These are phyloP conservation scores for Camillea tinctor DNA, from an alignment of 2,329 filamentous ascomycete genomes.

Conservation along the genomic window DNA sequence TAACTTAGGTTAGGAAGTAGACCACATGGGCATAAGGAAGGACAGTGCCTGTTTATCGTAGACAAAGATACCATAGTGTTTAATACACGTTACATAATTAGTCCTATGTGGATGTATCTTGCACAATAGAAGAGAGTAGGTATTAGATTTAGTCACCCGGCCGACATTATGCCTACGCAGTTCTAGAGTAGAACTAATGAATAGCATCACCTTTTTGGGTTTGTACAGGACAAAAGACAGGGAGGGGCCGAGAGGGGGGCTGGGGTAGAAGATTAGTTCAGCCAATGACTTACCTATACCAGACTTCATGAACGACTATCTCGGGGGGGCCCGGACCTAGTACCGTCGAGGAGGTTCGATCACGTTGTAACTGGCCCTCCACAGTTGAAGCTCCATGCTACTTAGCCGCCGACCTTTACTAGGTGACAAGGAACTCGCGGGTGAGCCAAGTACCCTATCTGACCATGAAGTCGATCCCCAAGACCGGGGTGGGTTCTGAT, in stretches of 20 bases:
- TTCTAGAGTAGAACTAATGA: neutral
- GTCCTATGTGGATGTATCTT: neutral
- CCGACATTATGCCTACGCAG: neutral
- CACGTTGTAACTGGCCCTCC: neutral
- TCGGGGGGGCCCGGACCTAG: neutral
- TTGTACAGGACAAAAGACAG: neutral
- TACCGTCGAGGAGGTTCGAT: neutral
- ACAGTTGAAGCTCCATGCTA: neutral
- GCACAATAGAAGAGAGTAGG: neutral
- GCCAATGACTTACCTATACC: neutral
- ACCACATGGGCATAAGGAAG: neutral
- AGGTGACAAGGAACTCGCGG: neutral
- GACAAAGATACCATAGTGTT: neutral
- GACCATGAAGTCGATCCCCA: neutral
- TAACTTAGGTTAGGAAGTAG: neutral
- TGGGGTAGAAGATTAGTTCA: neutral
- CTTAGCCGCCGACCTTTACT: neutral
- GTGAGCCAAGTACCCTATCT: neutral
- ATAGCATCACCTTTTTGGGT: neutral
- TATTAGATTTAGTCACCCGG: neutral
- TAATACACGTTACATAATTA: neutral
- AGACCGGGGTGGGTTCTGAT: neutral
- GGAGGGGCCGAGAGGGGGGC: neutral
- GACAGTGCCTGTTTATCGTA: neutral
- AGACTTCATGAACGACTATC: neutral